Percentiles rank a stretch among this genome's conserved stretches.
phyloP scores from a whole-genome alignment of 106 monocot species.

The Vanilla planifolia region DNA sequence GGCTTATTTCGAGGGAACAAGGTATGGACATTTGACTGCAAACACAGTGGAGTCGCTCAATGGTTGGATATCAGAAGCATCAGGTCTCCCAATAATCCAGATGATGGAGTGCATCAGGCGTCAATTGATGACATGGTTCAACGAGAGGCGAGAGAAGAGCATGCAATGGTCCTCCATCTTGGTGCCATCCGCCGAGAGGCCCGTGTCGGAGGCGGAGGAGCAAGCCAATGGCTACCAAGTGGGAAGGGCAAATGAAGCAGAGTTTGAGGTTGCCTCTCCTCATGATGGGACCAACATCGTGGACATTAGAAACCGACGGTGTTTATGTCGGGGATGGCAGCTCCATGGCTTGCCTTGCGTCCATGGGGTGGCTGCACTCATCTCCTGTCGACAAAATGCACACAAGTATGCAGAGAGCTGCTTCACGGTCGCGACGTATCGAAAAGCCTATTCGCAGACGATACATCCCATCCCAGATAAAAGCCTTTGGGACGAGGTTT shows the following conservation, averaged over 20 bases:
- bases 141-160: conserved; percentile 77
- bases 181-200: conserved; percentile 69
- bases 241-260: conserved; percentile 74
- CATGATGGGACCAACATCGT: conserved; percentile 77
- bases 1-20: conserved; percentile 84
- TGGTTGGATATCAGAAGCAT: conserved; percentile 80
- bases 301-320: conserved; percentile 81
- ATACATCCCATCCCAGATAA: conserved; percentile 95
- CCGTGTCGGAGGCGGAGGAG: conserved; percentile 60
- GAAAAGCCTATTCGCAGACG: conserved; percentile 83
- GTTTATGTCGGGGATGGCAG: conserved; percentile 86
- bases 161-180: conserved; percentile 74
- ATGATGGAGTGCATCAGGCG: conserved; percentile 87
- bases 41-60: conserved; percentile 69
- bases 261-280: conserved; percentile 71
- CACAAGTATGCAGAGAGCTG: conserved; percentile 84
- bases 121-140: conserved; percentile 97
- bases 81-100: conserved; percentile 80
- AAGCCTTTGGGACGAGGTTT: conserved; percentile 70
- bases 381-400: conserved; percentile 81
- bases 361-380: conserved; percentile 79
- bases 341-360: conserved; percentile 88
- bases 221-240: conserved; percentile 58
- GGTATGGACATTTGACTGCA: conserved; percentile 80
- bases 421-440: conserved; percentile 78